These are phyloP conservation scores for Garcileccinum viscosum DNA, from an alignment of 1,284 basidiomycete genomes.

Conservation along the genomic window DNA sequence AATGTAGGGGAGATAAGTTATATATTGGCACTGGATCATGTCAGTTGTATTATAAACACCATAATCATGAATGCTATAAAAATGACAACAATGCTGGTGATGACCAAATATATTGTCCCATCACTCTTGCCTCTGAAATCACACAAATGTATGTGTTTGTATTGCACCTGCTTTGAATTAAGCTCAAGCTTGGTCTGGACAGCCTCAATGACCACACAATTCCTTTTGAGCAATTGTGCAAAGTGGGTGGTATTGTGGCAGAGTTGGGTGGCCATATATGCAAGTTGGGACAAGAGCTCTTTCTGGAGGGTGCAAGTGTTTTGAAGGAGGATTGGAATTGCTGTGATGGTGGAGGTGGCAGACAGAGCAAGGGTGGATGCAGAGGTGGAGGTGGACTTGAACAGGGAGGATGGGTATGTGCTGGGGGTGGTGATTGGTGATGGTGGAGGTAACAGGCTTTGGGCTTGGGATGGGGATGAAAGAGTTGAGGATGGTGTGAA, in stretches of 20 bases:
- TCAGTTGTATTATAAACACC: constrained; percentile 75
- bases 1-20: too few species aligned
- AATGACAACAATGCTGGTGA: constrained; percentile 66
- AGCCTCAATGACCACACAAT: constrained; percentile 65
- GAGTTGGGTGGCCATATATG: constrained; percentile 79
- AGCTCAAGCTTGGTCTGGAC: constrained; percentile 71
- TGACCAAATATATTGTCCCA: constrained; percentile 72
- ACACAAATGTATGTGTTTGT: constrained; percentile 65
- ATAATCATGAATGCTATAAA: constrained; percentile 70
- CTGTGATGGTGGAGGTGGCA: constrained; percentile 43
- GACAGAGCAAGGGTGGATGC: constrained; percentile 30
- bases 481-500: not conserved
- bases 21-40: too few species aligned
- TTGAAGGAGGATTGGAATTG: constrained; percentile 54
- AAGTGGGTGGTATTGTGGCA: constrained; percentile 78
- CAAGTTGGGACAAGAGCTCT: constrained; percentile 74
- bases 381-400: not conserved
- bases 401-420: not conserved
- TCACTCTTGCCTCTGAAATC: constrained; percentile 72
- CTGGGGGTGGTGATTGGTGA: not conserved
- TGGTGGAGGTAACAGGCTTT: not conserved
- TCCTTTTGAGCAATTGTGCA: constrained; percentile 65
- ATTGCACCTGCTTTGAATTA: constrained; percentile 74
- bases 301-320: constrained; percentile 71
- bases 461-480: not conserved